Conservation (phyloP, 2,329 filamentous ascomycete genomes). For the Paraphaeosphaeria minitans region DNA sequence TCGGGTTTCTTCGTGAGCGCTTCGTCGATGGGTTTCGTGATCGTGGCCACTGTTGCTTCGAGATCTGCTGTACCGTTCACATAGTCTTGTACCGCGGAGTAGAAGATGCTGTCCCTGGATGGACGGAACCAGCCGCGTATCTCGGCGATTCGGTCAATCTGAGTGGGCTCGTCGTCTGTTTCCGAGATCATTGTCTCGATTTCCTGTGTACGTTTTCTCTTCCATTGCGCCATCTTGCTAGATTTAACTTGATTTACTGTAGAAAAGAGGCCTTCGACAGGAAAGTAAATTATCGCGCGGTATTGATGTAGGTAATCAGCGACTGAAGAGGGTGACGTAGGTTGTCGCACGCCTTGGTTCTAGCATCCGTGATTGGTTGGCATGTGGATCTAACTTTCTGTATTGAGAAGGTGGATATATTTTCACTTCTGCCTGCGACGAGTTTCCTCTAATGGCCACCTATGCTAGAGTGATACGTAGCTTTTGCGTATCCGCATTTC, state of each 20-base stretch:
- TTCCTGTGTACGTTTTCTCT: constrained; percentile 3
- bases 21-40: constrained; percentile 34
- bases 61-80: constrained; percentile 22
- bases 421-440: neutral
- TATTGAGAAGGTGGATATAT: neutral
- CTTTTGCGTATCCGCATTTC: neutral
- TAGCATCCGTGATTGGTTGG: neutral
- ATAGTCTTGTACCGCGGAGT: constrained; percentile 32
- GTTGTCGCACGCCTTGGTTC: neutral
- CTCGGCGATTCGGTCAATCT: constrained; percentile 39
- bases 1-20: constrained; percentile 26
- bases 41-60: constrained; percentile 18
- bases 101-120: constrained; percentile 26
- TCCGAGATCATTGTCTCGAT: constrained; percentile 25
- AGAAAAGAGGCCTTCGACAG: neutral
- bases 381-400: neutral
- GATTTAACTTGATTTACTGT: constrained; percentile 4
- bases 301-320: neutral
- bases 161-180: constrained; percentile 18
- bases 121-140: constrained; percentile 39
- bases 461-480: neutral
- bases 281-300: neutral
- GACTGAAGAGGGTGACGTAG: constrained; percentile 2
- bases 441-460: neutral
- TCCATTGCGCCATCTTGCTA: constrained; percentile 22